These are phyloP conservation scores for Trametes cubensis DNA, from an alignment of 768 basidiomycete genomes.

Conservation along the genomic window DNA sequence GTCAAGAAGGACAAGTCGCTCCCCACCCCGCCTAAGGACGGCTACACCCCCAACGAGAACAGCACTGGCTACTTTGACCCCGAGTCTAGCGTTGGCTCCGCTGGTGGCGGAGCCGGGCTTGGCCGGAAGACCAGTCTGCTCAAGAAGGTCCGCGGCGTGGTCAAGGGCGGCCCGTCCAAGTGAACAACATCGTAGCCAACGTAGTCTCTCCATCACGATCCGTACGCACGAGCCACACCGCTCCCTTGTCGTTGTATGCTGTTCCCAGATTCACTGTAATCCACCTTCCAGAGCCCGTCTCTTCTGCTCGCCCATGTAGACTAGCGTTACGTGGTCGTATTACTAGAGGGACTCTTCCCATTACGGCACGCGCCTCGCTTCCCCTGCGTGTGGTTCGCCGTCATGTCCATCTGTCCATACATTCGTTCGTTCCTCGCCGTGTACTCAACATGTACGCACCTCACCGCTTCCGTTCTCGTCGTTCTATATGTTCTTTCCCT, in stretches of 20 bases:
- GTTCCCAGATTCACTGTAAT: constrained; percentile 12
- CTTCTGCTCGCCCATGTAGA: constrained; percentile 24
- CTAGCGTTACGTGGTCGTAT: constrained; percentile 23
- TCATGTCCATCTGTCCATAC: too few relatives aligned
- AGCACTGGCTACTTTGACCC: constrained; percentile 55
- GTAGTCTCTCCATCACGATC: constrained; percentile 3
- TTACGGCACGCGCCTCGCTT: not conserved
- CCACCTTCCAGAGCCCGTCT: constrained; percentile 16
- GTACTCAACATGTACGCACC: constrained; percentile 9
- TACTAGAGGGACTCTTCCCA: constrained; percentile 21
- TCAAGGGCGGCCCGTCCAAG: constrained; percentile 52
- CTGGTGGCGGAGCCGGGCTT: constrained; percentile 41
- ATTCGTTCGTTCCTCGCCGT: constrained; percentile 2
- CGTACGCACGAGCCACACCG: constrained; percentile 6
- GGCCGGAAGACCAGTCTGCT: constrained; percentile 78
- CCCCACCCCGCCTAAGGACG: constrained; percentile 41
- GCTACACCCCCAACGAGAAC: constrained; percentile 35
- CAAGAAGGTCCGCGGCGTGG: constrained; percentile 77
- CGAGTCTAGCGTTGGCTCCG: constrained; percentile 33
- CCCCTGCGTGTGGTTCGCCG: too few relatives aligned
- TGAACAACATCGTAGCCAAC: constrained; percentile 25
- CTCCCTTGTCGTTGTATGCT: constrained; percentile 18
- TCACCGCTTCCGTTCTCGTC: not conserved
- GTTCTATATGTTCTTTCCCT: constrained; percentile 1
- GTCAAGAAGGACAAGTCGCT: constrained; percentile 55